Evolutionary conservation across 768 basidiomycete species (phyloP).

Genomic region (Ramaria rubella): DNA sequence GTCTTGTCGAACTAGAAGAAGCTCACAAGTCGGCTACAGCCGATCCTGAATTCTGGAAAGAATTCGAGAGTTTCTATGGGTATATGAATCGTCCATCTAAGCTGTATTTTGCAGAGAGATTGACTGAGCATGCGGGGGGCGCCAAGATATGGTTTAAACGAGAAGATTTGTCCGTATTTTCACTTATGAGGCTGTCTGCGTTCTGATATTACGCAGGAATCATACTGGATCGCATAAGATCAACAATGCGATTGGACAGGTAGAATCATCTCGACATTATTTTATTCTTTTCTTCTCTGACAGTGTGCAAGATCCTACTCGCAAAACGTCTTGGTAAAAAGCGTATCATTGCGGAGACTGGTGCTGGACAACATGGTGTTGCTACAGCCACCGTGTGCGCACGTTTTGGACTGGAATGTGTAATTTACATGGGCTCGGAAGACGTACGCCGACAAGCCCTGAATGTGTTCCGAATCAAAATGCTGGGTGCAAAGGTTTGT

Average conservation of each 20-base stretch:
- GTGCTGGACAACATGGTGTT: slow-evolving; percentile 98
- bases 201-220: slow-evolving; percentile 46
- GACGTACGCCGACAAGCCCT: slow-evolving; percentile 93
- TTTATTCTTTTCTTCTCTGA: slow-evolving; percentile 1
- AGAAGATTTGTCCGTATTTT: slow-evolving; percentile 67
- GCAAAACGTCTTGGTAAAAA: slow-evolving; percentile 93
- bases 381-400: slow-evolving; percentile 98
- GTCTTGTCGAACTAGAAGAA: slow-evolving; percentile 81
- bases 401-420: slow-evolving; percentile 89
- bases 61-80: slow-evolving; percentile 78
- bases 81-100: slow-evolving; percentile 96
- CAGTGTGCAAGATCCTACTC: slow-evolving; percentile 66
- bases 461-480: slow-evolving; percentile 96
- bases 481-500: slow-evolving; percentile 85
- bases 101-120: slow-evolving; percentile 83
- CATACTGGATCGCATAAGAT: slow-evolving; percentile 99
- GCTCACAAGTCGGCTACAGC: slow-evolving; percentile 82
- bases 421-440: slow-evolving; percentile 98
- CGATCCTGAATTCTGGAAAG: slow-evolving; percentile 90
- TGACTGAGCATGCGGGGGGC: slow-evolving; percentile 86
- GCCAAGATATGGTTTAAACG: slow-evolving; percentile 98
- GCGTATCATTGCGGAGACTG: slow-evolving; percentile 97
- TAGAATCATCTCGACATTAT: slow-evolving; percentile 23
- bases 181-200: background rate
- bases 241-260: slow-evolving; percentile 97